Evolutionary conservation across 805 yeast species (phyloP).

Genomic region (Candida succiphila): DNA sequence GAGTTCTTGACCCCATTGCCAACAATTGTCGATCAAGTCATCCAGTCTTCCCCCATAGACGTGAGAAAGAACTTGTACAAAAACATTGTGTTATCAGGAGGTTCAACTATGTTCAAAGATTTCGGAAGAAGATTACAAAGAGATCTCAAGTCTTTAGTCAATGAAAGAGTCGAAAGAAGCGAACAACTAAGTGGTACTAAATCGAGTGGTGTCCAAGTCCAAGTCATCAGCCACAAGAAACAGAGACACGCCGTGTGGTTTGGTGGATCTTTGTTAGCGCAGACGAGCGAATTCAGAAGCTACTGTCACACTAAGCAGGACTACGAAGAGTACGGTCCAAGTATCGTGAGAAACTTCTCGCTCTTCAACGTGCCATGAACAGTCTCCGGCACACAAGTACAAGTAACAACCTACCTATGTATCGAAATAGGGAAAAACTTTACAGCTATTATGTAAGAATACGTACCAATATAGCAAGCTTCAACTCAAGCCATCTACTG

Average conservation of each 20-base stretch:
- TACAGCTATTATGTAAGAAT: too few species aligned
- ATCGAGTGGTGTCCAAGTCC: slow-evolving; percentile 93
- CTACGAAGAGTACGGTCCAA: slow-evolving; percentile 97
- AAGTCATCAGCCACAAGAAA: slow-evolving; percentile 92
- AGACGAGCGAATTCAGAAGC: slow-evolving; percentile 91
- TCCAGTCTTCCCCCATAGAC: slow-evolving; percentile 93
- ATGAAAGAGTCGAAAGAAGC: slow-evolving; percentile 75
- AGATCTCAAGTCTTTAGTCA: slow-evolving; percentile 80
- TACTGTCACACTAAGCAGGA: slow-evolving; percentile 96
- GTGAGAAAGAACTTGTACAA: slow-evolving; percentile 94
- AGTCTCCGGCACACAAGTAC: too few species aligned
- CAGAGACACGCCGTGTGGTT: slow-evolving; percentile 99
- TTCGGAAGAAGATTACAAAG: slow-evolving; percentile 96
- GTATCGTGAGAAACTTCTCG: slow-evolving; percentile 94
- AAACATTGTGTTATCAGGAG: slow-evolving; percentile 94
- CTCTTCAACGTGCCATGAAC: slow-evolving; percentile 80
- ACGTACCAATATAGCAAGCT: too few species aligned
- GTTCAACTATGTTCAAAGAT: slow-evolving; percentile 97
- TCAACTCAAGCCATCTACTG: too few species aligned
- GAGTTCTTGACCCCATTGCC: slow-evolving; percentile 96
- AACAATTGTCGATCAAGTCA: slow-evolving; percentile 88
- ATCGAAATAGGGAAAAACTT: too few species aligned
- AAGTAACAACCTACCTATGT: too few species aligned
- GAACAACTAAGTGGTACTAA: slow-evolving; percentile 68
- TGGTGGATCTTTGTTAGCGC: slow-evolving; percentile 95